Conservation (phyloP, 140 eudicot species). For the Bidens hawaiensis region DNA sequence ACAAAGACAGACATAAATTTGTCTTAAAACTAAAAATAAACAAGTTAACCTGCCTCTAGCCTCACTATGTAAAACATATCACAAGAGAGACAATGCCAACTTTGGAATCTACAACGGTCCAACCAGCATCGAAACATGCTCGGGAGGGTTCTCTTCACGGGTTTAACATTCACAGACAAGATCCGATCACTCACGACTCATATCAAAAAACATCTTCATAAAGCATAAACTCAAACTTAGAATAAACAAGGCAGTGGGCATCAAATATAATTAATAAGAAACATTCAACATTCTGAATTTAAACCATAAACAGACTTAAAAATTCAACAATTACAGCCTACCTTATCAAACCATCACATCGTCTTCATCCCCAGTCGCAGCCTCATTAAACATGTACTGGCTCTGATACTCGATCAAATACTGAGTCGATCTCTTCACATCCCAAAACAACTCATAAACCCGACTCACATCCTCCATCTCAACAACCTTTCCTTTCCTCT, state of each 20-base stretch:
- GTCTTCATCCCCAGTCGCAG: constrained; percentile 45
- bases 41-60: too few relatives aligned
- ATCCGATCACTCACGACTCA: too few relatives aligned
- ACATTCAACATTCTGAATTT: not conserved
- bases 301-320: not conserved
- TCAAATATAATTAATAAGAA: not conserved
- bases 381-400: constrained; percentile 84
- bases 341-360: constrained; percentile 62
- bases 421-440: constrained; percentile 89
- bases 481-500: constrained; percentile 78
- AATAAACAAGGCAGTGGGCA: not conserved
- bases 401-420: constrained; percentile 90
- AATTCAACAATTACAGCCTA: not conserved
- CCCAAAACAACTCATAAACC: constrained; percentile 75
- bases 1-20: too few relatives aligned
- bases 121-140: too few relatives aligned
- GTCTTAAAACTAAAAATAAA: too few relatives aligned
- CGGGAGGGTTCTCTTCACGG: too few relatives aligned
- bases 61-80: too few relatives aligned
- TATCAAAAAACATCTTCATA: too few relatives aligned
- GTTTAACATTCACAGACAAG: too few relatives aligned
- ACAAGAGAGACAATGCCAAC: too few relatives aligned
- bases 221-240: not conserved
- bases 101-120: too few relatives aligned
- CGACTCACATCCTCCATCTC: constrained; percentile 87